Conservation (phyloP, 1,284 basidiomycete species). For the Fistulinella staudtii region DNA sequence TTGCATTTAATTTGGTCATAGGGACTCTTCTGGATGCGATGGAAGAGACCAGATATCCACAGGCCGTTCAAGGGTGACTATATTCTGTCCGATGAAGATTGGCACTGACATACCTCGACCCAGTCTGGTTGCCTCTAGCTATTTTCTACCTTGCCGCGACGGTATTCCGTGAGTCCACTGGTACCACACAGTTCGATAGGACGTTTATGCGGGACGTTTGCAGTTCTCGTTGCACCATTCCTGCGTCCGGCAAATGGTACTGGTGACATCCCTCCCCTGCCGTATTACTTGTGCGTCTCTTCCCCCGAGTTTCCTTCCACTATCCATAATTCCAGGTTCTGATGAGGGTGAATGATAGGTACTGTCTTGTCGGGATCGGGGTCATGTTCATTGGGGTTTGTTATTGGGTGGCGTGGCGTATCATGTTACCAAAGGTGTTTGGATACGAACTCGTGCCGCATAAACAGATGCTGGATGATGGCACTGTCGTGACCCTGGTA, state of each 20-base stretch:
- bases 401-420: slow-evolving; percentile 56
- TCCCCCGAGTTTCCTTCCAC: too few species aligned
- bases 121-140: slow-evolving; percentile 57
- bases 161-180: slow-evolving; percentile 41
- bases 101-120: neutral
- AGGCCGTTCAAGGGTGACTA: slow-evolving; percentile 54
- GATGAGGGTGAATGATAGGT: slow-evolving; percentile 31
- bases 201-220: neutral
- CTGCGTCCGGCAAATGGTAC: slow-evolving; percentile 49
- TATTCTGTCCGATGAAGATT: neutral
- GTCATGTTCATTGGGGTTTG: slow-evolving; percentile 44
- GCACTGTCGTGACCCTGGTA: slow-evolving; percentile 54
- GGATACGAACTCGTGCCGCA: slow-evolving; percentile 46
- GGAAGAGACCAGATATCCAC: slow-evolving; percentile 41
- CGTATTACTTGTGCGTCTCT: slow-evolving; percentile 50
- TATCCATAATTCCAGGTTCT: too few species aligned
- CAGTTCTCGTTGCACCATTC: slow-evolving; percentile 56
- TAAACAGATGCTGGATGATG: slow-evolving; percentile 50
- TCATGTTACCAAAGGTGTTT: slow-evolving; percentile 47
- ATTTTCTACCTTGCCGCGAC: slow-evolving; percentile 53
- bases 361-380: slow-evolving; percentile 54
- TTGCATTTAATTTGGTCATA: slow-evolving; percentile 13
- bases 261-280: slow-evolving; percentile 57
- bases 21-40: slow-evolving; percentile 58
- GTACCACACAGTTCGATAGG: neutral